phyloP scores from a whole-genome alignment of 345 rosid genomes.

The Aethionema arabicum region DNA sequence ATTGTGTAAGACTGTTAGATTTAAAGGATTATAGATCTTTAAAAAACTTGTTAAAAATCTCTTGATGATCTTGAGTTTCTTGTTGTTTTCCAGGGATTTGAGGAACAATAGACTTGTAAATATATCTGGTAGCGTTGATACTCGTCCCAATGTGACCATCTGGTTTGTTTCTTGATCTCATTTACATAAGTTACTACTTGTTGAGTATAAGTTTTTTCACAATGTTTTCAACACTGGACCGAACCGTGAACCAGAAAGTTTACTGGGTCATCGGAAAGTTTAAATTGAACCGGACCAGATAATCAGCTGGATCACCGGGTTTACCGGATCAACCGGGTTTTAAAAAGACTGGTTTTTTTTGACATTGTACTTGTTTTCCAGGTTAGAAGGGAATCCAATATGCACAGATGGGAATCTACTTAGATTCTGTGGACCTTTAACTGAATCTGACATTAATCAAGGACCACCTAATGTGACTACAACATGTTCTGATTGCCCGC shows the following conservation, averaged over 20 bases:
- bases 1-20: slow-evolving; percentile 55
- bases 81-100: slow-evolving; percentile 64
- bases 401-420: slow-evolving; percentile 45
- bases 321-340: too few relatives aligned
- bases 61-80: neutral
- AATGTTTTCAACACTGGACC: too few relatives aligned
- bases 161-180: slow-evolving; percentile 46
- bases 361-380: slow-evolving; percentile 39
- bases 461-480: slow-evolving; percentile 30
- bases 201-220: too few relatives aligned
- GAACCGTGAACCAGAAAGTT: too few relatives aligned
- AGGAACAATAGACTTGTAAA: slow-evolving; percentile 61
- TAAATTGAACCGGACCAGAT: too few relatives aligned
- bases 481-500: slow-evolving; percentile 67
- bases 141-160: slow-evolving; percentile 77
- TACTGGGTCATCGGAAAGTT: too few relatives aligned
- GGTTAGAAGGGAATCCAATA: slow-evolving; percentile 87
- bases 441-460: slow-evolving; percentile 25
- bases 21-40: slow-evolving; percentile 11
- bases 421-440: slow-evolving; percentile 49
- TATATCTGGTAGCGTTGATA: slow-evolving; percentile 55
- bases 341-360: too few relatives aligned
- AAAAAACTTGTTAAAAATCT: neutral
- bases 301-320: too few relatives aligned
- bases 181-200: too few relatives aligned